Percentiles rank a stretch among this genome's conserved stretches.
phyloP scores from a whole-genome alignment of 75 land plant genomes.

The Ceratopteris richardii region DNA sequence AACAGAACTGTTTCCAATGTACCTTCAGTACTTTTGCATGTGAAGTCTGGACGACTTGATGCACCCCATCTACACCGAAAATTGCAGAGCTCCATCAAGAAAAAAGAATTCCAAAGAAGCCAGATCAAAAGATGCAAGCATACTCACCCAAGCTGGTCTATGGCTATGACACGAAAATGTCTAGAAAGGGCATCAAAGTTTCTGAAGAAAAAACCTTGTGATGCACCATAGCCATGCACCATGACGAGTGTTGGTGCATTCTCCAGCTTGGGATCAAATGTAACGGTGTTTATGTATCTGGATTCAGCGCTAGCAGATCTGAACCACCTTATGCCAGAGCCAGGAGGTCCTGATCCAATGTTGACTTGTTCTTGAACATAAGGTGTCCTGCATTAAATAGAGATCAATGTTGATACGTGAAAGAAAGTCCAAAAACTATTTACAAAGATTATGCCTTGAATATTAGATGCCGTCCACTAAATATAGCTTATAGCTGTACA shows the following conservation, averaged over 20 bases:
- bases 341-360: conserved; percentile 89
- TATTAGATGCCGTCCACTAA: too few species aligned
- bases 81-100: neutral
- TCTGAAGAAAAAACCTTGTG: conserved; percentile 94
- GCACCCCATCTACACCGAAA: conserved; percentile 83
- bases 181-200: conserved; percentile 90
- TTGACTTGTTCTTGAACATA: conserved; percentile 83
- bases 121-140: conserved; percentile 2
- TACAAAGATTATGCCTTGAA: too few species aligned
- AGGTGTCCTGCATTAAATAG: conserved; percentile 47
- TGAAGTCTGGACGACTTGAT: conserved; percentile 97
- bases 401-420: neutral
- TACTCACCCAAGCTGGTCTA: conserved; percentile 99
- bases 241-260: conserved; percentile 77
- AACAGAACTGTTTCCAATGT: too few species aligned
- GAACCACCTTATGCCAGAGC: conserved; percentile 83
- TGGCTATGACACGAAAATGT: conserved; percentile 68
- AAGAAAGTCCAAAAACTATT: too few species aligned
- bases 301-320: conserved; percentile 72
- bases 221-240: conserved; percentile 97
- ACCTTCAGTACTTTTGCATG: conserved; percentile 98
- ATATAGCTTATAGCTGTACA: too few species aligned
- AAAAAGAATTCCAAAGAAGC: neutral
- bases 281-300: conserved; percentile 84
- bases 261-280: conserved; percentile 48